phyloP scores from a whole-genome alignment of 495 filamentous ascomycete species.

The Neurospora sp. region DNA sequence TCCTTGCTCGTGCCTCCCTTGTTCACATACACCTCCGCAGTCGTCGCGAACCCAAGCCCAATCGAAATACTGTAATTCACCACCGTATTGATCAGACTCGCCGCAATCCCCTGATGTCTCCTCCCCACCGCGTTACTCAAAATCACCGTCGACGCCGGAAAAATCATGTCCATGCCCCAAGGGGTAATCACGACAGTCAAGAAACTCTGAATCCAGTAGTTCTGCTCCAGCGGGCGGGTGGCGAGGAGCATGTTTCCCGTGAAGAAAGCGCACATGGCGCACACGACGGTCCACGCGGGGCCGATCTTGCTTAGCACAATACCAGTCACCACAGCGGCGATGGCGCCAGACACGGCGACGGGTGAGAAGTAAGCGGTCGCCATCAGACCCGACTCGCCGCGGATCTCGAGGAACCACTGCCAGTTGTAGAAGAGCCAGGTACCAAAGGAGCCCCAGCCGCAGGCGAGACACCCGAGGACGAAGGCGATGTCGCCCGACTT shows the following conservation, averaged over 20 bases:
- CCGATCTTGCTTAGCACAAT: constrained; percentile 32
- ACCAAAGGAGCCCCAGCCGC: constrained; percentile 53
- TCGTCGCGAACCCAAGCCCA: constrained; percentile 39
- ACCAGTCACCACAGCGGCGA: constrained; percentile 40
- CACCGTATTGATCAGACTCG: constrained; percentile 32
- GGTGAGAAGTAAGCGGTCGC: constrained; percentile 37
- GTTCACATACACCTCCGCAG: constrained; percentile 30
- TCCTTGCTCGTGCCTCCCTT: constrained; percentile 19
- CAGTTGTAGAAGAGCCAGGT: constrained; percentile 51
- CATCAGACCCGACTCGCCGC: constrained; percentile 32
- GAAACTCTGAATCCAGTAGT: constrained; percentile 35
- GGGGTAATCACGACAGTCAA: constrained; percentile 36
- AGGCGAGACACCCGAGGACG: constrained; percentile 43
- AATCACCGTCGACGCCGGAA: constrained; percentile 30
- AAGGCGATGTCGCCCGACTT: constrained; percentile 38
- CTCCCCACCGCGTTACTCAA: constrained; percentile 28
- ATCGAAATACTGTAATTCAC: constrained; percentile 37
- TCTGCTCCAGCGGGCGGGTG: constrained; percentile 38
- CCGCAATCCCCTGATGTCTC: constrained; percentile 35
- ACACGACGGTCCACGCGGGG: constrained; percentile 39
- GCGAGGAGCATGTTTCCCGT: constrained; percentile 35
- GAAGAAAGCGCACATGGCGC: constrained; percentile 38
- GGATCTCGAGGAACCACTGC: constrained; percentile 41
- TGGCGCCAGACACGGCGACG: constrained; percentile 34
- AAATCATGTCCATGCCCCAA: constrained; percentile 45